These are phyloP conservation scores for Blastocystis sp. DNA, from an alignment of 352 stramenopile species.

Conservation along the genomic window DNA sequence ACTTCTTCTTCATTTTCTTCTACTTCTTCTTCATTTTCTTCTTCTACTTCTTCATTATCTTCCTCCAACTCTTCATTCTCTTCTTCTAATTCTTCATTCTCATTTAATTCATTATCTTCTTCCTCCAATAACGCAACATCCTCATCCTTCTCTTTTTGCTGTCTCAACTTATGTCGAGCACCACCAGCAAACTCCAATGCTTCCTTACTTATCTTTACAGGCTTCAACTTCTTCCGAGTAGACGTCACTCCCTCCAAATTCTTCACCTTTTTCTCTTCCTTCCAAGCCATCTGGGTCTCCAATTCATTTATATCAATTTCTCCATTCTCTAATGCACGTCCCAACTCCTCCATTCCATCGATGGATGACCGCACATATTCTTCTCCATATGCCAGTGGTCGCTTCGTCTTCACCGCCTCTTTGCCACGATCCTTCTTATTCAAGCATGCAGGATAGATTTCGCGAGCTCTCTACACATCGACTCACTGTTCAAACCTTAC, in stretches of 20 bases:
- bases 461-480: constrained; percentile 66
- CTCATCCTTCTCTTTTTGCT: not conserved
- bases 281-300: constrained; percentile 62
- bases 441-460: constrained; percentile 87
- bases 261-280: constrained; percentile 60
- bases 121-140: constrained; percentile 47
- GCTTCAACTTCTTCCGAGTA: constrained; percentile 2
- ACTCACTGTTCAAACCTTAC: constrained; percentile 69
- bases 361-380: constrained; percentile 81
- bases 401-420: constrained; percentile 70
- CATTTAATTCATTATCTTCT: constrained; percentile 69
- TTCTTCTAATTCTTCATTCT: constrained; percentile 63
- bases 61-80: constrained; percentile 22
- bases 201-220: not conserved
- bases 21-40: constrained; percentile 60
- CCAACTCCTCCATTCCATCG: constrained; percentile 87
- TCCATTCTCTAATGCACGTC: constrained; percentile 71
- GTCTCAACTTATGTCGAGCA: not conserved
- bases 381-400: constrained; percentile 75
- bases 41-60: not conserved
- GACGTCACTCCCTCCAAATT: constrained; percentile 61
- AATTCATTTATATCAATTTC: constrained; percentile 66
- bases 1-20: constrained; percentile 64
- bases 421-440: constrained; percentile 90
- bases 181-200: not conserved